Evolutionary conservation across 2,329 filamentous ascomycete genomes (phyloP), one percentile per base, ranked within the genome.

Genomic region (Aspergillus versicolor): DNA sequence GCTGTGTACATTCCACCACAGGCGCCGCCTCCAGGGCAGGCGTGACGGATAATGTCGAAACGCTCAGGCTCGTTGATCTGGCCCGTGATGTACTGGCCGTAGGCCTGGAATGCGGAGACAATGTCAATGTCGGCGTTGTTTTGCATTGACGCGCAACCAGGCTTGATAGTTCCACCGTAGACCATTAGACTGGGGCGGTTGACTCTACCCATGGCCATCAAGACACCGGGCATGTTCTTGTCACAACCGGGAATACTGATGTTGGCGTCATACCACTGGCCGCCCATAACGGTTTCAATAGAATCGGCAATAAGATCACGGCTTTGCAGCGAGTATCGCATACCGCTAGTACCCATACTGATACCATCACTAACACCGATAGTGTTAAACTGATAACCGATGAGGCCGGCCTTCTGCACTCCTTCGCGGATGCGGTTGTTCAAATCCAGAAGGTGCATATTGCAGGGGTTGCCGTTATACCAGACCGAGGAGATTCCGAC

Each of bases 341-440:
- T 99, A 67, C 95, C 94, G 37, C 88, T 90, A 47, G 94, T 99
- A 51, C 94, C 94, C 94, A 99, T 99, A 67, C 91, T 96, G 68
- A 99, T 99, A 58, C 87, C 94, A 74, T 99, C 94, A 63, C 91
- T 96, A 65, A 99, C 95, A 70, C 94, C 94, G 70, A 99, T 91
- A 59, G 95, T 99, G 82, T 99, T 99, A 85, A 99, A 99, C 75
- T 97, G 92, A 82, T 95, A 96, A 62, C 92, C 91, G 59, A 96
- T 83, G 60, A 99, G 82, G 21, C 91, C 90, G 30, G 92, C 90
- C 68, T 88, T 81, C 66, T 87, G 78, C 32, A 90, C 88, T 61
- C 87, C 85, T 70, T 89, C 84, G 65, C 85, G 87, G 63, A 96
- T 89, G 63, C 88, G 80, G 74, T 88, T 82, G 72, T 90, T 96